Evolutionary conservation across 2,329 filamentous ascomycete species (phyloP).

Genomic region (Microsporum canis): DNA sequence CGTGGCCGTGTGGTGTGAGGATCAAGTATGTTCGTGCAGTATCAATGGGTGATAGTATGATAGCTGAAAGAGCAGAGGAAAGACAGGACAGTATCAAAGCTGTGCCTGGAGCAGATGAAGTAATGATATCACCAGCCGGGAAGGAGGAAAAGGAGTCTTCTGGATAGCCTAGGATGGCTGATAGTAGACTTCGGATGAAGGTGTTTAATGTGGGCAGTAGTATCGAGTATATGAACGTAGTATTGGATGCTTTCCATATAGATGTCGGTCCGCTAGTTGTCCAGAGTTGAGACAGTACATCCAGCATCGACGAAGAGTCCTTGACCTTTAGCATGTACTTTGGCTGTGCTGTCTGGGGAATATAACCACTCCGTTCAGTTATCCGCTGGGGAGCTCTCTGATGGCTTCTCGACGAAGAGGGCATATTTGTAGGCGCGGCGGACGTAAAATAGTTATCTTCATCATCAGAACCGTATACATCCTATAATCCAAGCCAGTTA

Average conservation of each 20-base stretch:
- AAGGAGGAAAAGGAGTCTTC: conserved; percentile 51
- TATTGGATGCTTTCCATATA: conserved; percentile 87
- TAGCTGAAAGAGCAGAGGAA: conserved; percentile 57
- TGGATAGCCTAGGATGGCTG: conserved; percentile 78
- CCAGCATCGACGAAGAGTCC: conserved; percentile 67
- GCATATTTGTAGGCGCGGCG: conserved; percentile 33
- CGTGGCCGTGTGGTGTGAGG: conserved; percentile 64
- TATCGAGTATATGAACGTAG: conserved; percentile 82
- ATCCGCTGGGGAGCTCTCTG: conserved; percentile 31
- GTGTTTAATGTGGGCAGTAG: conserved; percentile 79
- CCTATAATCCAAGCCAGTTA: conserved; percentile 16
- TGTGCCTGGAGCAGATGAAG: conserved; percentile 69
- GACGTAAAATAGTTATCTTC: conserved; percentile 79
- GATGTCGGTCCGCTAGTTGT: conserved; percentile 80
- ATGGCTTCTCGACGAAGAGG: conserved; percentile 32
- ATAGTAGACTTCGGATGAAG: conserved; percentile 83
- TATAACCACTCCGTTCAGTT: conserved; percentile 37
- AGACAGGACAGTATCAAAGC: conserved; percentile 63
- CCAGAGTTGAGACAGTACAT: conserved; percentile 81
- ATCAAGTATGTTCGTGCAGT: conserved; percentile 79
- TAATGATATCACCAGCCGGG: conserved; percentile 58
- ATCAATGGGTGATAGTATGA: conserved; percentile 78
- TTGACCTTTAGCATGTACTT: conserved; percentile 58
- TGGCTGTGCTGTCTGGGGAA: conserved; percentile 30
- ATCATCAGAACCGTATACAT: conserved; percentile 50